These are phyloP conservation scores for Ustilago loliicola DNA, from an alignment of 1,284 basidiomycete species.

Conservation along the genomic window DNA sequence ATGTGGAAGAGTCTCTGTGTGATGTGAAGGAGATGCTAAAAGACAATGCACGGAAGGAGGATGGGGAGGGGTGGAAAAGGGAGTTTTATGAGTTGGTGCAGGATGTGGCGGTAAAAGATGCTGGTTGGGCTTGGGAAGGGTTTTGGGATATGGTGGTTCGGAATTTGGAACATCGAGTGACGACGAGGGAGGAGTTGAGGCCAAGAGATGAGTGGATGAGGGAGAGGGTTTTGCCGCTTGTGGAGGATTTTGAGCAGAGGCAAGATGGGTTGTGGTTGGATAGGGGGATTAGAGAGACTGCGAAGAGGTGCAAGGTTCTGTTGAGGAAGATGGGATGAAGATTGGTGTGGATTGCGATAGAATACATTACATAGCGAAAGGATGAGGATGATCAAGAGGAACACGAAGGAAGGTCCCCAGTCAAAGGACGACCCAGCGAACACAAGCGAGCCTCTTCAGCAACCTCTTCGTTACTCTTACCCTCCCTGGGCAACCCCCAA, in stretches of 20 bases:
- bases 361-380: background rate
- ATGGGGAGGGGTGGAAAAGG: conserved; percentile 28
- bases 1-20: conserved; percentile 72
- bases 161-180: conserved; percentile 37
- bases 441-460: conserved; percentile 74
- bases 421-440: conserved; percentile 55
- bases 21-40: conserved; percentile 73
- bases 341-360: background rate
- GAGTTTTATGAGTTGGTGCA: conserved; percentile 59
- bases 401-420: conserved; percentile 61
- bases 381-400: conserved; percentile 44
- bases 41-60: background rate
- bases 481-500: conserved; percentile 46
- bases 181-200: conserved; percentile 13
- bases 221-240: conserved; percentile 19
- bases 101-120: conserved; percentile 56
- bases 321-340: conserved; percentile 9
- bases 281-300: conserved; percentile 11
- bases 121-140: conserved; percentile 66
- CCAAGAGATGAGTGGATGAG: conserved; percentile 23
- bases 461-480: conserved; percentile 73
- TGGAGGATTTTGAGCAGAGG: conserved; percentile 19
- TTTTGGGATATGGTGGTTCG: conserved; percentile 64
- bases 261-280: conserved; percentile 29
- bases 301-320: conserved; percentile 12